Evolutionary conservation across 169 alveolate genomes (phyloP), one percentile per base, ranked within the genome.

Genomic region (Cardiosporidium cionae): DNA sequence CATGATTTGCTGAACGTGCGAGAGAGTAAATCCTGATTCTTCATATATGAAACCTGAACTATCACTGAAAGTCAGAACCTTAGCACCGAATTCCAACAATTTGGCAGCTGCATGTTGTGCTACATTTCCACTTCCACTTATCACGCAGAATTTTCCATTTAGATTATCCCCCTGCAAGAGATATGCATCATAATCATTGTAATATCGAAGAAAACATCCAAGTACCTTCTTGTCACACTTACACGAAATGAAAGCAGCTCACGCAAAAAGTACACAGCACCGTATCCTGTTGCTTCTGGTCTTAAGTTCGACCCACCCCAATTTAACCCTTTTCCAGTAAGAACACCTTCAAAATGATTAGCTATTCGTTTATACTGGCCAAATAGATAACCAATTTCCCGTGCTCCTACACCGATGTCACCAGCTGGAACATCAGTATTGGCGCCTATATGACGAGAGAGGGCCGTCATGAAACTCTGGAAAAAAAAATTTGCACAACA

Each of bases 261-360:
- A n/a, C 35, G 52, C 16, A 87, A 93, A 58, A 90, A 90, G 74
- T 85, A 90, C 31, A 87, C 92, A 54, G 85, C 77, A 1, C 95
- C 95, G 58, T 83, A 90, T 32, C 95, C 95, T 0, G 95, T 90
- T 0, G 95, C 95, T 84, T 90, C 94, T 0, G 89, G 88, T 70
- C 95, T 81, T 35, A 88, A 79, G 29, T 73, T 71, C 9, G 93
- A 87, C 2, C 95, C 95, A 23, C 94, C 94, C 91, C 91, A 88
- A 79, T 83, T 74, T 7, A 81, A 52, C 27, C 84, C 91, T 72
- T 90, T 90, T 2, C 95, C 95, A 0, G 94, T 90, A 35, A 90
- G 75, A n/a, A 88, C 87, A 2, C 94, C 95, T 71, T 65, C 83
- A 16, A 66, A 66, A 32, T 54, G 65, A 44, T 44, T 44, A 3